Evolutionary conservation across 805 yeast species (phyloP).

Genomic region (Candida succiphila): DNA sequence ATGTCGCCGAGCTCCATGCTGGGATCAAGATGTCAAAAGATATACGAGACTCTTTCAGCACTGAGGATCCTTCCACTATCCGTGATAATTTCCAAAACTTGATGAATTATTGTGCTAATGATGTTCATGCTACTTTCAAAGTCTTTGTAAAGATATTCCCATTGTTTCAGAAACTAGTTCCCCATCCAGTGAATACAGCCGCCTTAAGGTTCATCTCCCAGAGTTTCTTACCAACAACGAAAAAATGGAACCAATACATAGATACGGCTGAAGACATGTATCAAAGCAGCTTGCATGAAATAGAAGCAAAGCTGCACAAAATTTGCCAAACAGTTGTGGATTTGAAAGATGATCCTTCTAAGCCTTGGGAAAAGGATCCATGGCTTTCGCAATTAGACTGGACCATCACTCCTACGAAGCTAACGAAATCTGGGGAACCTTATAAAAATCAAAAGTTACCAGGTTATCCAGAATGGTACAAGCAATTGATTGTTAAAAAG

Average conservation of each 20-base stretch:
- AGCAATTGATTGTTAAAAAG: constrained; percentile 35
- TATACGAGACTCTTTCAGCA: constrained; percentile 53
- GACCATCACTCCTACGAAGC: constrained; percentile 50
- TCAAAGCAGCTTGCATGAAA: constrained; percentile 43
- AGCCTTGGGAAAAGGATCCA: constrained; percentile 52
- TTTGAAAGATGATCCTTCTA: constrained; percentile 30
- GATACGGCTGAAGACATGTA: constrained; percentile 57
- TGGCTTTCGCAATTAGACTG: constrained; percentile 91
- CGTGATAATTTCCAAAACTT: constrained; percentile 47
- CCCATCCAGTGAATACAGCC: constrained; percentile 93
- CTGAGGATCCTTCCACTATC: constrained; percentile 43
- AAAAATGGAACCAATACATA: constrained; percentile 67
- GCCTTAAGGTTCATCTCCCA: constrained; percentile 70
- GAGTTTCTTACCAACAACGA: constrained; percentile 69
- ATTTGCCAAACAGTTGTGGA: constrained; percentile 53
- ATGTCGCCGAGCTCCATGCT: constrained; percentile 75
- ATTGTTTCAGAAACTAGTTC: constrained; percentile 52
- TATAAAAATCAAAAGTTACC: constrained; percentile 70
- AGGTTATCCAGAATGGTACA: constrained; percentile 93
- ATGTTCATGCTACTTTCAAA: constrained; percentile 65
- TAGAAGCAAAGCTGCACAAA: constrained; percentile 45
- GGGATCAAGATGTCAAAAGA: constrained; percentile 56
- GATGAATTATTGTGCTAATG: constrained; percentile 77
- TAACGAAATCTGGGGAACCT: constrained; percentile 62
- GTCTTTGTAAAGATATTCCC: constrained; percentile 68